A percentile compares a stretch with the other conserved stretches of the same genome.
Conservation (phyloP, 148 eudicot genomes). For the Chenopodium berlandieri region DNA sequence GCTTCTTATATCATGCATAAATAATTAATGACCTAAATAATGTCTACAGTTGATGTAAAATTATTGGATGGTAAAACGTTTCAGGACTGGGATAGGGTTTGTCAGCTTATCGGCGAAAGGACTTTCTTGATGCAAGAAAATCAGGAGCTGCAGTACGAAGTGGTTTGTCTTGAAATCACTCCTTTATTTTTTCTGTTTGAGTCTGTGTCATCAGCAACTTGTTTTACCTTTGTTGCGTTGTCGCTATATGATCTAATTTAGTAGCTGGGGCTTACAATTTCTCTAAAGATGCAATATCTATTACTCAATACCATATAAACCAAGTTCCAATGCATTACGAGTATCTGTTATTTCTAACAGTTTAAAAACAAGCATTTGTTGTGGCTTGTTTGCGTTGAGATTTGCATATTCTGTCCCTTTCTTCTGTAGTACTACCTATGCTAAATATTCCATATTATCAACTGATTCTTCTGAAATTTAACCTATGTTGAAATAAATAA, state of each 20-base stretch:
- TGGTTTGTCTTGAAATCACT: constrained; percentile 24
- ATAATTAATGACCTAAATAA: background rate
- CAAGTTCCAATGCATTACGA: background rate
- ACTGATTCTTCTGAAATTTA: no score
- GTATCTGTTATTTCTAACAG: background rate
- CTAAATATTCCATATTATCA: background rate
- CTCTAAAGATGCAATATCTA: background rate
- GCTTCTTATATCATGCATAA: background rate
- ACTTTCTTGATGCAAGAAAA: constrained; percentile 27
- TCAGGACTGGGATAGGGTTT: constrained; percentile 33
- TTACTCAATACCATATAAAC: background rate
- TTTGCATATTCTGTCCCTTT: background rate
- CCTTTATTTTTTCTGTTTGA: background rate
- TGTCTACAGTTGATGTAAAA: background rate
- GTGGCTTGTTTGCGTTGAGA: background rate
- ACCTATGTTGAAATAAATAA: no score
- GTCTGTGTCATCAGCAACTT: background rate
- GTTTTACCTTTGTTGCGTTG: no score
- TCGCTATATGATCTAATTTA: no score
- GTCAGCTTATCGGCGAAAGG: constrained; percentile 26
- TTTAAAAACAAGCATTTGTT: background rate
- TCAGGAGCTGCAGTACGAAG: constrained; percentile 28
- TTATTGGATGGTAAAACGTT: background rate
- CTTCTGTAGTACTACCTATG: background rate
- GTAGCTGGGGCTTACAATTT: background rate